Percentiles rank a stretch among this genome's conserved stretches.
These are phyloP conservation scores for Vitis amurensis DNA, from an alignment of 164 flowering plant species.

Conservation along the genomic window DNA sequence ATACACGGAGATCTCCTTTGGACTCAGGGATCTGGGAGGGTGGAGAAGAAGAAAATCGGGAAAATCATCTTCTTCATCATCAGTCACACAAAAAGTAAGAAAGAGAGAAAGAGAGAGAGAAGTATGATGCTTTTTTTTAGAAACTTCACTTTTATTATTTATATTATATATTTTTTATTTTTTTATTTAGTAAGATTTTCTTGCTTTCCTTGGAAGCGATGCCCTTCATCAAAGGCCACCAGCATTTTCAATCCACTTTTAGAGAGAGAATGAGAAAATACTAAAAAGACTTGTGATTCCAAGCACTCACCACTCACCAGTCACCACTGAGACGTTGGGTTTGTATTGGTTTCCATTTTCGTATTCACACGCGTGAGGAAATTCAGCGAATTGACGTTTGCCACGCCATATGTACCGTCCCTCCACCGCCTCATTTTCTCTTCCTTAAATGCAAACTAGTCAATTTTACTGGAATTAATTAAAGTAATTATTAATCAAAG, in stretches of 20 bases:
- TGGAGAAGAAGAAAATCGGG: constrained; percentile 2
- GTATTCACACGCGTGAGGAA: too few relatives aligned
- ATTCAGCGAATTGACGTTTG: too few relatives aligned
- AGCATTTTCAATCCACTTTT: constrained; percentile 35
- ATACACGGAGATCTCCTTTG: constrained; percentile 12
- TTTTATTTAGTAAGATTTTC: constrained; percentile 2
- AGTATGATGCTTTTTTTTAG: constrained; percentile 6
- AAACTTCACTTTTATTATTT: not conserved
- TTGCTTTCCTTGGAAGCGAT: constrained; percentile 69
- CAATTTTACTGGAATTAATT: too few relatives aligned
- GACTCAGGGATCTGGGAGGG: constrained; percentile 20
- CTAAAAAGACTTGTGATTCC: too few relatives aligned
- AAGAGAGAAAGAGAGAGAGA: constrained; percentile 6
- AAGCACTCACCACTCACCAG: too few relatives aligned
- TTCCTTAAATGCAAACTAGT: too few relatives aligned
- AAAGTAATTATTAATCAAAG: too few relatives aligned
- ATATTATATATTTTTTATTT: not conserved
- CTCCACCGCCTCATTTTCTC: too few relatives aligned
- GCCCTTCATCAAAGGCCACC: constrained; percentile 33
- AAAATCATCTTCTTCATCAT: constrained; percentile 4
- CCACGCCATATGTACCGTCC: too few relatives aligned
- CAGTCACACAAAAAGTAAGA: not conserved
- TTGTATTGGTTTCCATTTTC: too few relatives aligned
- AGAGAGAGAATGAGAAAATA: not conserved
- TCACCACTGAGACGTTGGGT: too few relatives aligned